phyloP scores from a whole-genome alignment of 1,284 basidiomycete genomes.

The Apiotrichum brassicae region DNA sequence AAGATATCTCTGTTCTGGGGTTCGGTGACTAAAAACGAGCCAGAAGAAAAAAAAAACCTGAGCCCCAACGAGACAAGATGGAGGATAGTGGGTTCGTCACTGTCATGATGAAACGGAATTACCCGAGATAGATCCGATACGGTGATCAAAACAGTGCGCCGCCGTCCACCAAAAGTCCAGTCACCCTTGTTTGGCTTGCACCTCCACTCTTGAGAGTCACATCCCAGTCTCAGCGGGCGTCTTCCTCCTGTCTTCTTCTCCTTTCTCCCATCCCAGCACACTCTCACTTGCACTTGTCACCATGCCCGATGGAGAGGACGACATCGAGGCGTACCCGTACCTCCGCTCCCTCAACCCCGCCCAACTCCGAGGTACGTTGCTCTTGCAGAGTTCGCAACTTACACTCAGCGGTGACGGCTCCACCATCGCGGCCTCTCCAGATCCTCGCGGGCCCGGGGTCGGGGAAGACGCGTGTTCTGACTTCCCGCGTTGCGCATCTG shows the following conservation, averaged over 20 bases:
- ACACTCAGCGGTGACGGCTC: slow-evolving; percentile 59
- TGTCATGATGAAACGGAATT: too few relatives aligned
- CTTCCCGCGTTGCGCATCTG: slow-evolving; percentile 69
- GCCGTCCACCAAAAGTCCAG: too few relatives aligned
- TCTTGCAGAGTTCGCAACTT: neutral
- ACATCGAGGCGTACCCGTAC: slow-evolving; percentile 24
- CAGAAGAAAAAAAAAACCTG: too few relatives aligned
- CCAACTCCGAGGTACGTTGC: slow-evolving; percentile 29
- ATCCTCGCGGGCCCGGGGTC: slow-evolving; percentile 80
- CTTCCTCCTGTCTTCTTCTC: neutral
- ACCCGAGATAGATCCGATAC: too few relatives aligned
- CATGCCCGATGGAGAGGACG: neutral
- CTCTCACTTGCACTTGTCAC: neutral
- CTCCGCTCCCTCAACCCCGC: slow-evolving; percentile 34
- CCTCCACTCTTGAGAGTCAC: too few relatives aligned
- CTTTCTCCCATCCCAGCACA: neutral
- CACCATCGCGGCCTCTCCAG: slow-evolving; percentile 61
- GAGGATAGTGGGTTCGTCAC: too few relatives aligned
- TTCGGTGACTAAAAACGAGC: too few relatives aligned
- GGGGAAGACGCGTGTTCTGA: slow-evolving; percentile 65
- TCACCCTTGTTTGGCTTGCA: too few relatives aligned
- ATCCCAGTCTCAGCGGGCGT: neutral
- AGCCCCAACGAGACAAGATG: too few relatives aligned
- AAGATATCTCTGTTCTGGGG: too few relatives aligned
- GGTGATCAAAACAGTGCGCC: too few relatives aligned